phyloP scores from a whole-genome alignment of 106 monocot genomes.

The Triglochin maritima region DNA sequence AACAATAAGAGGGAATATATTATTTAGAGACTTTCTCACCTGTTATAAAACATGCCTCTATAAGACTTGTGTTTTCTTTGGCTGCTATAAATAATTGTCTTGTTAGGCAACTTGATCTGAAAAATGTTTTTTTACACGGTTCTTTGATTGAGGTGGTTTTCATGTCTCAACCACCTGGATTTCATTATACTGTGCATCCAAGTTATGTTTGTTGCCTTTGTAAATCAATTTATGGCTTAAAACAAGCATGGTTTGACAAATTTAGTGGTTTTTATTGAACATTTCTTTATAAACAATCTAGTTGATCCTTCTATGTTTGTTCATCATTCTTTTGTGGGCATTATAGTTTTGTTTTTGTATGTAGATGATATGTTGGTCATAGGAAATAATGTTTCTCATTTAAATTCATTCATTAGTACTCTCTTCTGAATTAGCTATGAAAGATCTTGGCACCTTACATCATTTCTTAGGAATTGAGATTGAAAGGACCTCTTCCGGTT shows the following conservation, averaged over 20 bases:
- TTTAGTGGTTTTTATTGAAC: neutral
- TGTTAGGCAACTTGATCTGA: neutral
- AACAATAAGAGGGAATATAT: neutral
- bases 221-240: neutral
- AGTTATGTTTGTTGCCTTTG: neutral
- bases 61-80: neutral
- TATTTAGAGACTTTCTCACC: neutral
- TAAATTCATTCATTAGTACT: too few species aligned
- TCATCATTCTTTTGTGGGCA: neutral
- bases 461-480: too few species aligned
- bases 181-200: too few species aligned
- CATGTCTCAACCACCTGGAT: neutral
- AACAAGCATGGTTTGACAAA: neutral
- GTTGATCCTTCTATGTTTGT: neutral
- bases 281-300: neutral
- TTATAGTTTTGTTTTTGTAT: too few species aligned
- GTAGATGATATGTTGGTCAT: neutral
- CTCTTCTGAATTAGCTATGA: too few species aligned
- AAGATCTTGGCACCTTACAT: too few species aligned
- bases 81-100: neutral
- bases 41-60: neutral
- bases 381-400: neutral
- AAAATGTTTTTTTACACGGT: neutral
- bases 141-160: too few species aligned
- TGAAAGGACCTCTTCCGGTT: too few species aligned